A percentile compares a stretch with the other conserved stretches of the same genome.
Conservation (phyloP, 495 filamentous ascomycete species). For the Aspergillus diversus region DNA sequence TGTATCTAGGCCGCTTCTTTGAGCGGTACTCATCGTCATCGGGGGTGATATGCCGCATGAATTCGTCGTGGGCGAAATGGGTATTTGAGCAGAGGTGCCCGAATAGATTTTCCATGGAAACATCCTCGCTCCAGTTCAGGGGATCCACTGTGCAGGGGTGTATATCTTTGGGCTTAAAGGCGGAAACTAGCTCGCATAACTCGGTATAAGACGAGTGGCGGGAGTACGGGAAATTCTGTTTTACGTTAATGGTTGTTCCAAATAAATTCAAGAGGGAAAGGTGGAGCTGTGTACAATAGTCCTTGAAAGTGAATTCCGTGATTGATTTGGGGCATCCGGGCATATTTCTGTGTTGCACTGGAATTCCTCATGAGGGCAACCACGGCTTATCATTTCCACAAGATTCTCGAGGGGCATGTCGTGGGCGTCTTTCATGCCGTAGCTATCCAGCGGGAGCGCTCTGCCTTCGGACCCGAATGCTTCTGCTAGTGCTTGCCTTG, state of each 20-base stretch:
- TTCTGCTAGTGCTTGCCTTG: constrained; percentile 35
- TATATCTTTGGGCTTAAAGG: constrained; percentile 75
- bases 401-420: constrained; percentile 52
- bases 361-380: constrained; percentile 9
- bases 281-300: constrained; percentile 21
- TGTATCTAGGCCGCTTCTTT: constrained; percentile 33
- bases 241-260: too few species aligned
- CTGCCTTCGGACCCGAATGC: constrained; percentile 41
- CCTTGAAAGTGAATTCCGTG: constrained; percentile 14
- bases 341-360: background rate
- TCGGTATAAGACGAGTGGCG: constrained; percentile 88
- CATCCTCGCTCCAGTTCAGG: constrained; percentile 60
- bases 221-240: constrained; percentile 77
- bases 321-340: constrained; percentile 7
- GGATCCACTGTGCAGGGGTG: constrained; percentile 82
- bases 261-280: too few species aligned
- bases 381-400: constrained; percentile 38
- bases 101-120: constrained; percentile 70
- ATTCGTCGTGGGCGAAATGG: constrained; percentile 66
- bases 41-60: constrained; percentile 53
- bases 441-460: constrained; percentile 45
- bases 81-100: constrained; percentile 66
- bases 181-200: constrained; percentile 68
- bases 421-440: constrained; percentile 41
- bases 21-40: constrained; percentile 24